These are phyloP conservation scores for Leccinum rimulosum DNA, from an alignment of 768 basidiomycete genomes.

Conservation along the genomic window DNA sequence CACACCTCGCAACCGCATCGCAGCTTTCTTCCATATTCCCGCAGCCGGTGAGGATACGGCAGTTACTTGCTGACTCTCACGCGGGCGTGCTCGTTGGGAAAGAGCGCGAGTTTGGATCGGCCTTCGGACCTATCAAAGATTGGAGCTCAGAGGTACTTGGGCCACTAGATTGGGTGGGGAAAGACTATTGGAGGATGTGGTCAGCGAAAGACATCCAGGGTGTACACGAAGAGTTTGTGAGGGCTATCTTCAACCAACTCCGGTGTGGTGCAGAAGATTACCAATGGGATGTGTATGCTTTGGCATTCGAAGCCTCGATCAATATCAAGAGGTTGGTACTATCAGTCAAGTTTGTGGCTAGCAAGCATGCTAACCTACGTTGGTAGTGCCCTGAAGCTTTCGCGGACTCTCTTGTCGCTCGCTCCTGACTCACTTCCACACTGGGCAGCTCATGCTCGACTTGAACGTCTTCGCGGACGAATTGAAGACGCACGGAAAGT, in stretches of 20 bases:
- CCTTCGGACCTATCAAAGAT: slow-evolving; percentile 66
- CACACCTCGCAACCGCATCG: slow-evolving; percentile 42
- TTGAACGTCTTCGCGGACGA: slow-evolving; percentile 66
- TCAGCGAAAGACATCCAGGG: slow-evolving; percentile 46
- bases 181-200: slow-evolving; percentile 42
- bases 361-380: slow-evolving; percentile 11
- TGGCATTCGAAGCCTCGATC: slow-evolving; percentile 66
- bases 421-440: slow-evolving; percentile 55
- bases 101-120: slow-evolving; percentile 56
- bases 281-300: slow-evolving; percentile 62
- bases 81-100: slow-evolving; percentile 67
- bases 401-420: slow-evolving; percentile 57
- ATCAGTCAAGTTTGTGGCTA: slow-evolving; percentile 8
- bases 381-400: slow-evolving; percentile 64
- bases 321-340: slow-evolving; percentile 53
- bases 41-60: slow-evolving; percentile 25
- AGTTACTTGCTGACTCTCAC: slow-evolving; percentile 53
- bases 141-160: slow-evolving; percentile 58
- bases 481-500: slow-evolving; percentile 73
- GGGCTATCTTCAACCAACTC: slow-evolving; percentile 59
- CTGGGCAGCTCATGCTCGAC: slow-evolving; percentile 76
- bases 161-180: slow-evolving; percentile 49
- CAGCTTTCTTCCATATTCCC: slow-evolving; percentile 58
- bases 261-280: slow-evolving; percentile 46
- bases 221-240: slow-evolving; percentile 49